Evolutionary conservation across 1,139 yeast species (phyloP).

Genomic region (Lodderomyces elongisporus): DNA sequence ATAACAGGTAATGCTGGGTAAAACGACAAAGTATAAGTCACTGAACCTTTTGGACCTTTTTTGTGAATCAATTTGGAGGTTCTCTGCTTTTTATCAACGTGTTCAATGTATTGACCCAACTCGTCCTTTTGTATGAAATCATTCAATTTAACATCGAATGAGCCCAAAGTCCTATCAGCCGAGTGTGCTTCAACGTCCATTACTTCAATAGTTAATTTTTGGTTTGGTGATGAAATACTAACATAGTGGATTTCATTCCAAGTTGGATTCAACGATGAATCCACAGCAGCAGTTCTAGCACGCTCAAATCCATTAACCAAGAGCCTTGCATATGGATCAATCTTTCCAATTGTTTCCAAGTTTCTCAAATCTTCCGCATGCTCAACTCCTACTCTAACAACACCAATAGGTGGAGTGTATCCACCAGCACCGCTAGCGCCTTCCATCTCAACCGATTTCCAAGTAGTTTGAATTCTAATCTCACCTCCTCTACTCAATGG

Average conservation of each 20-base stretch:
- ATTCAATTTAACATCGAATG: conserved; percentile 62
- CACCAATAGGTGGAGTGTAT: conserved; percentile 91
- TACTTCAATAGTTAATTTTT: conserved; percentile 75
- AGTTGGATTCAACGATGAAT: conserved; percentile 68
- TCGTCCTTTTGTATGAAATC: conserved; percentile 68
- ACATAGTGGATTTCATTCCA: conserved; percentile 84
- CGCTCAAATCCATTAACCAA: conserved; percentile 71
- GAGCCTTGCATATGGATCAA: conserved; percentile 87
- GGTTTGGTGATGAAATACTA: conserved; percentile 76
- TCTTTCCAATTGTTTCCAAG: conserved; percentile 81
- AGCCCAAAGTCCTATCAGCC: conserved; percentile 83
- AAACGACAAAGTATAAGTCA: conserved; percentile 71
- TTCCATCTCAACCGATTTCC: conserved; percentile 83
- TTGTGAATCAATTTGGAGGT: conserved; percentile 60
- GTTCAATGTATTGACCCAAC: conserved; percentile 59
- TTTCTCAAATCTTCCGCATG: conserved; percentile 73
- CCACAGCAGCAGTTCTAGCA: conserved; percentile 71
- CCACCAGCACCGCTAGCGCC: conserved; percentile 67
- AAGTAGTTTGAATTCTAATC: conserved; percentile 59
- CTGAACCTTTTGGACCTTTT: conserved; percentile 76
- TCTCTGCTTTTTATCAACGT: conserved; percentile 52
- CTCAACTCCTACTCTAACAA: conserved; percentile 67
- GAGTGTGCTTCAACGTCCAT: conserved; percentile 82
- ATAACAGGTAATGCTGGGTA: conserved; percentile 76
- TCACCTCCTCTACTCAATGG: conserved; percentile 69